Base-by-base conservation (phyloP, 257 asterid genomes). In the Euphrasia confusa region DNA sequence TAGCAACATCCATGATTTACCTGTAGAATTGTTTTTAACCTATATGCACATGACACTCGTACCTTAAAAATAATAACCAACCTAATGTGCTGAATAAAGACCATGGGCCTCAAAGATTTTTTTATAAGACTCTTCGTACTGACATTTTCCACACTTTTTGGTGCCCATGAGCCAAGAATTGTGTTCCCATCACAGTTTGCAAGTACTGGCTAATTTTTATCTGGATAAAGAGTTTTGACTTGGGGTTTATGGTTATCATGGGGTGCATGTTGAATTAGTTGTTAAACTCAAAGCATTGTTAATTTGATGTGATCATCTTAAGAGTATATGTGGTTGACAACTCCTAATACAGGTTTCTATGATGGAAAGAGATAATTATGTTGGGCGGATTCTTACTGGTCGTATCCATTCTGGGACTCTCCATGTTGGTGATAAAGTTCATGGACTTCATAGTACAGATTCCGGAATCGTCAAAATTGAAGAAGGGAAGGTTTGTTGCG, bases 301-400 rank as follows among this genome's bases (percentile, higher is more conserved):
- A 21, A 21, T 21, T 21, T 21, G 24, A 21, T 21, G 24, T 21
- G 24, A 21, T 21, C 24, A 21, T 21, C 24, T 21, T 21, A 21
- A 21, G 24, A 21, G 77, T 78, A 74, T 72, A 73, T 70, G 76
- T 74, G 67, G 76, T 72, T 79, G 85, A 78, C 74, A 77, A 85
- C 77, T 82, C 60, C 68, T 86, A 21, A 21, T 82, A 75, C 85
- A 93, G 99, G 99, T 93, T 74, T 93, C 99, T 54, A 93, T 93
- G 99, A 89, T 93, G 99, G 99, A 93, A 76, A 79, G 78, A 71
- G 99, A 93, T 76, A 86, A 85, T 71, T 93, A 79, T 79, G 88
- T 93, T 74, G 99, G 99, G 12, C 83, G 99, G 60, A 88, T 89
- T 65, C 77, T 93, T 76, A 93, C 99, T 40, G 99, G 99, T 28